phyloP scores from a whole-genome alignment of 768 basidiomycete genomes.

The Lactarius hengduanensis region DNA sequence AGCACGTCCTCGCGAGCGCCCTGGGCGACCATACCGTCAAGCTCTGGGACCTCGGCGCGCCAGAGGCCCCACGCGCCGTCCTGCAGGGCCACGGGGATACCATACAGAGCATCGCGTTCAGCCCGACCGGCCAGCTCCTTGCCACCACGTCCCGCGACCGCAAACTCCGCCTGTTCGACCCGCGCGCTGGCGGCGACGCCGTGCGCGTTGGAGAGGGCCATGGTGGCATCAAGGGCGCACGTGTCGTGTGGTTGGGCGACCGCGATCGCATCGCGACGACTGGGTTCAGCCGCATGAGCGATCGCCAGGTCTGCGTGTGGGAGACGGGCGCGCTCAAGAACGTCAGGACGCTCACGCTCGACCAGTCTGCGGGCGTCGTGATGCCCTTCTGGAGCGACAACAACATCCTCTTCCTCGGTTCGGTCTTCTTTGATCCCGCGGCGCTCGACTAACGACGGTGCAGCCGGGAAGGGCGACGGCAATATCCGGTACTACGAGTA shows the following conservation, averaged over 20 bases:
- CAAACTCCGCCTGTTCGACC: conserved; percentile 89
- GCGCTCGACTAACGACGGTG: no score
- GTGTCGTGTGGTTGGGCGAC: conserved; percentile 90
- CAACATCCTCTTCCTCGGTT: conserved; percentile 78
- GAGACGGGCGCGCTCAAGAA: conserved; percentile 74
- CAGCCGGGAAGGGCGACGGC: conserved; percentile 64
- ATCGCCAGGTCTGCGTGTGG: conserved; percentile 89
- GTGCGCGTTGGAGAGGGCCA: conserved; percentile 85
- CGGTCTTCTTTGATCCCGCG: no score
- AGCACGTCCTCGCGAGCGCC: conserved; percentile 79
- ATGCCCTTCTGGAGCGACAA: conserved; percentile 99
- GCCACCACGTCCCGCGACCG: conserved; percentile 92
- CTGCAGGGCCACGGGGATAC: conserved; percentile 81
- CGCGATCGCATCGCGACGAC: conserved; percentile 88
- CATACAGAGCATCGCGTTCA: conserved; percentile 84
- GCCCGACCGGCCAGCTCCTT: conserved; percentile 73
- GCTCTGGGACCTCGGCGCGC: conserved; percentile 85
- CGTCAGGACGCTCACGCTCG: conserved; percentile 75
- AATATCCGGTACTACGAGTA: conserved; percentile 98
- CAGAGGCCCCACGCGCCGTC: conserved; percentile 59
- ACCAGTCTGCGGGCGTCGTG: conserved; percentile 88
- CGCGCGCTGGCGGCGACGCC: conserved; percentile 78
- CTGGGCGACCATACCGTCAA: conserved; percentile 85
- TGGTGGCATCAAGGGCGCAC: conserved; percentile 88
- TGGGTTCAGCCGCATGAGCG: conserved; percentile 96